Base-by-base conservation (phyloP, 257 asterid species). In the Perilla frutescens region DNA sequence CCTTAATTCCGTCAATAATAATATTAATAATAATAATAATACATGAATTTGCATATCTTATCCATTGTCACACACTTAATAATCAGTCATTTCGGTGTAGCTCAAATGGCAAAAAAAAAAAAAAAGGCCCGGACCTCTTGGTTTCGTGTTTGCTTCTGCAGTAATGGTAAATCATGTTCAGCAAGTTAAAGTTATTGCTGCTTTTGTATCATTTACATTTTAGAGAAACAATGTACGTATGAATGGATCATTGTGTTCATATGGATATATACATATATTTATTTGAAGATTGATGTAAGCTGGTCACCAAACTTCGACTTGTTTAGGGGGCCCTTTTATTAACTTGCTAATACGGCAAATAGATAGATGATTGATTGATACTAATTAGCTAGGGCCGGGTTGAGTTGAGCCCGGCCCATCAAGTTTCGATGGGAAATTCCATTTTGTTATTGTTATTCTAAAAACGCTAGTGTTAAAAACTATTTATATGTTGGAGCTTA, bases 281-380 rank as follows among this genome's bases (percentile, higher is more conserved):
- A 20, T 20, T 58, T 45, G 39, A 62, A 34, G 11, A 63, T 65
- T 75, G 78, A 71, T 43, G 62, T 50, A 26, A 54, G 47, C 73
- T 37, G 84, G 72, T 63, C 79, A 61, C 75, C 84, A 72, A 76
- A 80, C 79, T 53, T 44, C 3, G 49, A 54, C 75, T 68, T 80
- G 11, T 60, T 7, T 3, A 31, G 26, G 26, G 26, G 26, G 26
- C 26, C 26, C 26, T n/a, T 6, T 45, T 15, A 13, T 10, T 69
- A 40, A 58, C 78, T 55, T 43, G 26, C 26, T 20, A 20, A 20
- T 20, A 20, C 26, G 26, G 26, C 26, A 20, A 20, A 20, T 20
- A 20, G 26, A 20, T 20, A 20, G 26, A 20, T 20, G 26, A 20
- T 20, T 20, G 26, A 20, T 20, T 20, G 26, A 20, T 20, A 20